These are phyloP conservation scores for Brettanomyces naardenensis DNA, from an alignment of 805 yeast genomes.

Conservation along the genomic window DNA sequence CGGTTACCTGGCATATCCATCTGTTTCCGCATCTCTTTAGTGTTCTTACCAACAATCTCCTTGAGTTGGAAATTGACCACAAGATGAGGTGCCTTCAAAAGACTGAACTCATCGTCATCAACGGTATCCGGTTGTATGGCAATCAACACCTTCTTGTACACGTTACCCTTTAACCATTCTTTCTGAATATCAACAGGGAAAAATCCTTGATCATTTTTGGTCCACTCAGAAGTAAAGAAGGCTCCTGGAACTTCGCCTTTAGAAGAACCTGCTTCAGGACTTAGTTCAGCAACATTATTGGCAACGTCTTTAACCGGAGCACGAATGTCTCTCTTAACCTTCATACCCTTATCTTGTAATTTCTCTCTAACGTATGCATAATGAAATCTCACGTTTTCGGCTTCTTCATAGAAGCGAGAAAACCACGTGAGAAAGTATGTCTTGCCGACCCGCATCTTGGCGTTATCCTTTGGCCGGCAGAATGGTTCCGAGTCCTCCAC, in stretches of 20 bases:
- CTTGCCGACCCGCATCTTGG: slow-evolving; percentile 46
- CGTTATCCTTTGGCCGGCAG: slow-evolving; percentile 68
- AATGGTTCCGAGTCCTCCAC: slow-evolving; percentile 62
- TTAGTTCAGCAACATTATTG: slow-evolving; percentile 13
- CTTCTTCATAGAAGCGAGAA: slow-evolving; percentile 54
- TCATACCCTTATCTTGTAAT: slow-evolving; percentile 47
- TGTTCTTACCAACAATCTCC: slow-evolving; percentile 43
- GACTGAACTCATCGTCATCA: slow-evolving; percentile 57
- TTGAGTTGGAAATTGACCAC: slow-evolving; percentile 43
- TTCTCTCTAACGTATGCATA: slow-evolving; percentile 56
- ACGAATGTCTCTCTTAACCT: slow-evolving; percentile 21
- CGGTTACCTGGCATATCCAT: slow-evolving; percentile 28
- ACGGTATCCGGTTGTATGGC: slow-evolving; percentile 68
- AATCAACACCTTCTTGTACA: slow-evolving; percentile 48
- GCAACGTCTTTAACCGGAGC: slow-evolving; percentile 6
- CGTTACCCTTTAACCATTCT: slow-evolving; percentile 55
- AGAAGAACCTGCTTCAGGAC: slow-evolving; percentile 5
- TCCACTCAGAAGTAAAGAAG: slow-evolving; percentile 70
- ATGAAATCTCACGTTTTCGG: slow-evolving; percentile 57
- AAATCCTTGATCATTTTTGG: slow-evolving; percentile 50
- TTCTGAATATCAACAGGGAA: slow-evolving; percentile 52
- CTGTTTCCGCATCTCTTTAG: slow-evolving; percentile 23
- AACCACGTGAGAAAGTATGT: slow-evolving; percentile 81
- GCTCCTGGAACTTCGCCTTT: slow-evolving; percentile 28
- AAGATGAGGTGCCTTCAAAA: slow-evolving; percentile 33